Evolutionary conservation across 2,329 filamentous ascomycete species (phyloP).

Genomic region (Talaromyces sp.): DNA sequence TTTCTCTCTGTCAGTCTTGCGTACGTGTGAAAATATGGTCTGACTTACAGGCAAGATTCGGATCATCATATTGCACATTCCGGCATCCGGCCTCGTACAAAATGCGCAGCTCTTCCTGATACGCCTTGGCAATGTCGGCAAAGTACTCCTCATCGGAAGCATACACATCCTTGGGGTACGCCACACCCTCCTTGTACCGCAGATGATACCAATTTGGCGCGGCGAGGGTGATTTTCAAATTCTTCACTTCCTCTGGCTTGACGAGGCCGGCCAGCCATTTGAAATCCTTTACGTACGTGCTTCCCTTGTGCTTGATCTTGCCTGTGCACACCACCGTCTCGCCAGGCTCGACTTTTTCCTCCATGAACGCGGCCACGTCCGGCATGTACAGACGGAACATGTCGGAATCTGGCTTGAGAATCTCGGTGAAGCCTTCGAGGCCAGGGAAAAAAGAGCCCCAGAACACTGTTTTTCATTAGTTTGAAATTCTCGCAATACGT

Average conservation of each 20-base stretch:
- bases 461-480: conserved; percentile 39
- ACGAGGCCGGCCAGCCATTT: conserved; percentile 55
- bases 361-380: conserved; percentile 57
- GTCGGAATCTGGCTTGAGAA: conserved; percentile 41
- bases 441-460: conserved; percentile 53
- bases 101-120: conserved; percentile 56
- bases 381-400: conserved; percentile 56
- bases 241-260: conserved; percentile 55
- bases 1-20: conserved; percentile 6
- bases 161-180: conserved; percentile 54
- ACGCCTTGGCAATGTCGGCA: conserved; percentile 59
- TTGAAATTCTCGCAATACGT: too few relatives aligned
- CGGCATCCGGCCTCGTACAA: conserved; percentile 58
- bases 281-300: conserved; percentile 53
- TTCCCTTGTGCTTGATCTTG: conserved; percentile 54
- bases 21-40: not conserved
- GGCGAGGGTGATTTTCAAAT: conserved; percentile 63
- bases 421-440: conserved; percentile 50
- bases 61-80: conserved; percentile 64
- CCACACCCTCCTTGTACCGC: conserved; percentile 50
- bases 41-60: conserved; percentile 58
- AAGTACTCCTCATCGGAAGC: conserved; percentile 57
- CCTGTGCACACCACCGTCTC: conserved; percentile 52
- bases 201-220: conserved; percentile 66
- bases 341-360: conserved; percentile 51